A percentile compares a stretch with the other conserved stretches of the same genome.
phyloP scores from a whole-genome alignment of 2,329 filamentous ascomycete genomes.

The Cordyceps pruinosa region DNA sequence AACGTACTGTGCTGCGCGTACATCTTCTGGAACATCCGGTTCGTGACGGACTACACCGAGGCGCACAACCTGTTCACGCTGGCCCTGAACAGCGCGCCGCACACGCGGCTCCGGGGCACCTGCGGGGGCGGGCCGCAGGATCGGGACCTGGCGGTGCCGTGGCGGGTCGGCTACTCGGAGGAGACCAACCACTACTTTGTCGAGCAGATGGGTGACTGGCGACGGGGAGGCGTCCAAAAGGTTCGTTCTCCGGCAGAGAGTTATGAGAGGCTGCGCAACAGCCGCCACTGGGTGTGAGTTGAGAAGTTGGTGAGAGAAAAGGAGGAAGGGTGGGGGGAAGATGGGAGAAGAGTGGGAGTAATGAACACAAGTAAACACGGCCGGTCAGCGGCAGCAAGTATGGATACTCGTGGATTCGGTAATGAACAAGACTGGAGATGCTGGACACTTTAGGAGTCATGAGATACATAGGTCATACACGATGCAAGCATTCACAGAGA shows the following conservation, averaged over 20 bases:
- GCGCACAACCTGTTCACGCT: slow-evolving; percentile 68
- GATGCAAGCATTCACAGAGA: too few species aligned
- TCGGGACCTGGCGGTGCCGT: slow-evolving; percentile 33
- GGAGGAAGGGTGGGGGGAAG: too few species aligned
- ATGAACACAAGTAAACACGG: too few species aligned
- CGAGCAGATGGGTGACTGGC: slow-evolving; percentile 26
- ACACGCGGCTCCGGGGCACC: slow-evolving; percentile 28
- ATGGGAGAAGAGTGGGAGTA: too few species aligned
- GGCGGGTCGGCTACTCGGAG: slow-evolving; percentile 33
- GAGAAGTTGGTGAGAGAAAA: too few species aligned
- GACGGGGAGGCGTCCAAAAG: not conserved
- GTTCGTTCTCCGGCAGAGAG: not conserved
- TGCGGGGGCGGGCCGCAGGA: slow-evolving; percentile 32
- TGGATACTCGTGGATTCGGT: too few species aligned
- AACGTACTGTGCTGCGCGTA: slow-evolving; percentile 61
- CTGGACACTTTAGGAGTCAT: too few species aligned
- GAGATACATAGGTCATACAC: too few species aligned
- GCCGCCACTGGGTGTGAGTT: not conserved
- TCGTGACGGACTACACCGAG: slow-evolving; percentile 74
- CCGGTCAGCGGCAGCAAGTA: too few species aligned
- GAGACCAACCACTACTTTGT: slow-evolving; percentile 38
- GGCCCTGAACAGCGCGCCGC: slow-evolving; percentile 53
- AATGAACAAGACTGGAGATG: too few species aligned
- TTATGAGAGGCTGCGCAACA: not conserved
- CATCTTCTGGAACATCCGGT: slow-evolving; percentile 44